phyloP scores from a whole-genome alignment of 129 eudicot genomes.

The Helianthus tuberosus region DNA sequence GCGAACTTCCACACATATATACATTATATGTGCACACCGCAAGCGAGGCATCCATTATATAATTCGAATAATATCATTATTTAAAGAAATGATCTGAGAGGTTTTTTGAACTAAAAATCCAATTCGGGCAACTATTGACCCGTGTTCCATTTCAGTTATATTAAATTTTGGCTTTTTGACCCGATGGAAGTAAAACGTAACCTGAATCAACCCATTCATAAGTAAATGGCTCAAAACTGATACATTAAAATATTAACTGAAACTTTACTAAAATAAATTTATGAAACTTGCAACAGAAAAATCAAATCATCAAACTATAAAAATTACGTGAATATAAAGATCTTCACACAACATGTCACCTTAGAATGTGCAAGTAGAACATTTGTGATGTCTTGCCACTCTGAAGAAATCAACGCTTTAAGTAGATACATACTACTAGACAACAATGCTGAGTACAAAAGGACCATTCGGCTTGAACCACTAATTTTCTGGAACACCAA shows the following conservation, averaged over 20 bases:
- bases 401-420: constrained; percentile 52
- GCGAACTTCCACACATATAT: too few species aligned
- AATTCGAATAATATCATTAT: too few species aligned
- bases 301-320: not conserved
- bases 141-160: too few species aligned
- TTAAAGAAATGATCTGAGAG: too few species aligned
- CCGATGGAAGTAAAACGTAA: not conserved
- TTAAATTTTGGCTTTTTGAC: too few species aligned
- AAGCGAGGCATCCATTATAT: too few species aligned
- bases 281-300: too few species aligned
- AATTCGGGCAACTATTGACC: too few species aligned
- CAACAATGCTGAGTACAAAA: constrained; percentile 56
- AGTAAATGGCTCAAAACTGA: not conserved
- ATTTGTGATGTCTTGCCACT: constrained; percentile 56
- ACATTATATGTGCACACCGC: too few species aligned
- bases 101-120: too few species aligned
- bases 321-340: not conserved
- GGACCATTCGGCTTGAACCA: constrained; percentile 33
- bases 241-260: not conserved
- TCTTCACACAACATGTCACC: constrained; percentile 36
- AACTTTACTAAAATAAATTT: not conserved
- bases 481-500: constrained; percentile 44
- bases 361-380: constrained; percentile 51
- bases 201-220: not conserved
- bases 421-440: constrained; percentile 63